Evolutionary conservation across 2,329 filamentous ascomycete genomes (phyloP), one percentile per base, ranked within the genome.

Genomic region (Hortaea werneckii): DNA sequence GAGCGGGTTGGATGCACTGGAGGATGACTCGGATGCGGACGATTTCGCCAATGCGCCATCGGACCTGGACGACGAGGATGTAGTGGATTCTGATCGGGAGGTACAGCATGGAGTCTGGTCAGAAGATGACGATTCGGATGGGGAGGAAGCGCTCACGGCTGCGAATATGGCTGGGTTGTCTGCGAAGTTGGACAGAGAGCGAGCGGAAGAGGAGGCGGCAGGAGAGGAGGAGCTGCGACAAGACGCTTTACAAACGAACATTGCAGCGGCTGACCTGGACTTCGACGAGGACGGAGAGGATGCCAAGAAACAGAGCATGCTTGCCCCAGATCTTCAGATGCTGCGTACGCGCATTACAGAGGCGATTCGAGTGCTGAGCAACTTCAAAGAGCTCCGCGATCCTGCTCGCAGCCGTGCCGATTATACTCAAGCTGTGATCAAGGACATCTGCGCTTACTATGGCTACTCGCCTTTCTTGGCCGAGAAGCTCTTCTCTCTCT

Each of bases 81-180:
- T 72, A 13, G 51, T 70, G 47, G 85, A 90, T 62, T 90, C 85
- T 9, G 85, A 89, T 53, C 76, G 79, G 53, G 53, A 65, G 52
- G 61, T 68, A 59, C 74, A 67, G 63, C 76, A 76, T 58, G 79
- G 82, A 53, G 87, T 95, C 74, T 98, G 94, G 74, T 96, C 92
- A 0, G 92, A 96, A 53, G 90, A 96, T 60, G 86, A 90, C 53
- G 83, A 88, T 43, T 89, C 85, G 1, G 87, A 94, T 57, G 83
- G 80, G 5, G 87, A 95, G 67, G 89, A 95, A 68, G 83, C 82
- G 64, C 76, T 98, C 55, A 98, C 87, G 43, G 89, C 89, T 1
- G 92, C 92, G 51, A 98, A 98, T 66, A 96, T 98, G 52, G 92
- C 84, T 58, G 92, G 92, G 48, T 72, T 98, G 46, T 89, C 90